Base-by-base conservation (phyloP, 2,329 filamentous ascomycete species). In the Ustulina deusta region DNA sequence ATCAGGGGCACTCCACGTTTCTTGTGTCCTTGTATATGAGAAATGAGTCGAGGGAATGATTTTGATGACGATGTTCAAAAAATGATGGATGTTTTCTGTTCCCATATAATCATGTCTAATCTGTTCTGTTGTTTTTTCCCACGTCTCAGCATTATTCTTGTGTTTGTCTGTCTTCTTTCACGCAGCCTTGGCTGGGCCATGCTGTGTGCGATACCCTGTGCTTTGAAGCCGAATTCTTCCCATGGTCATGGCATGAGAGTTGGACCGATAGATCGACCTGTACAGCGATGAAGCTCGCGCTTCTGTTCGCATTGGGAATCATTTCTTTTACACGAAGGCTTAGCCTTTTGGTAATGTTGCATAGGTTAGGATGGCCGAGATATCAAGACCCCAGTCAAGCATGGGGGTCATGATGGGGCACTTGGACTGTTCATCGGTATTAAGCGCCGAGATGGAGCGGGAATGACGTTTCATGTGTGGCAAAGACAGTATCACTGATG, bases 211-310 rank as follows among this genome's bases (percentile, higher is more conserved):
- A 77, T 76, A 76, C 74, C 75, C 74, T 75, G 72, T 74, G 74
- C 75, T 78, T 74, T 72, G 71, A 73, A 73, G 75, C 72, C 72
- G 59, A 76, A 70, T 68, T 71, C 71, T 72, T 77, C 73, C 73
- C 75, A 76, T 77, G 74, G 72, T 72, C 74, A 74, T 73, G 74
- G 73, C 70, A 74, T 75, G 72, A 74, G 75, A 76, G 73, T 74
- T 78, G 74, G 73, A 73, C 70, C 69, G 68, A 74, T 73, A 75
- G 74, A 78, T 76, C 74, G 74, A 76, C 73, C 71, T 76, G 75
- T 75, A 75, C 73, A 73, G 74, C 73, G 75, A 74, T 71, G 77
- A 77, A 77, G 78, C 78, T 79, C 78, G 72, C 78, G 75, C 78
- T 79, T 79, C 77, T 74, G 65, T 69, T 76, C 72, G 73, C 75